Evolutionary conservation across 2,329 filamentous ascomycete species (phyloP), one percentile per base, ranked within the genome.

Genomic region (Pestalotiopsis sp.): DNA sequence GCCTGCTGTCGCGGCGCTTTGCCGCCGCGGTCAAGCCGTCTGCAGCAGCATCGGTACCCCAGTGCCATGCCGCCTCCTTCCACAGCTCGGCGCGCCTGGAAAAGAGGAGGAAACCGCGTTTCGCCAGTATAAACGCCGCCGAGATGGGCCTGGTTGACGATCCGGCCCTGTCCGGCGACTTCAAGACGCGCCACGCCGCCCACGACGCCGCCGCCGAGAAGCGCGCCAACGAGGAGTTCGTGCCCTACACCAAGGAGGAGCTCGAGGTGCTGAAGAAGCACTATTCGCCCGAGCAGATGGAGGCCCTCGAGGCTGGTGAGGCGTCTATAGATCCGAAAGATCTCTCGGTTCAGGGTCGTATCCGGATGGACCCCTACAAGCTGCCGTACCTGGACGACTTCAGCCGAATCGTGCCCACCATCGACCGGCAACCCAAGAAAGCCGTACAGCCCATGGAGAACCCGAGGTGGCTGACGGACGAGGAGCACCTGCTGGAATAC

Each of bases 331-430:
- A 92, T 76, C 83, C 91, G 10, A 84, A 89, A 71, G 93, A 98
- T 79, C 78, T 98, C 76, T 85, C 91, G 56, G 84, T 88, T 40
- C 92, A 96, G 81, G 92, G 91, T 71, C 85, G 88, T 57, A 79
- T 92, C 73, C 90, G 94, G 69, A 85, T 83, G 66, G 94, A 97
- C 77, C 86, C 89, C 9, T 92, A 93, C 84, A 84, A 85, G 65
- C 82, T 94, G 63, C 84, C 88, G 69, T 96, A 97, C 79, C 81
- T 95, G 66, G 94, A 98, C 78, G 93, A 97, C 79, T 92, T 97
- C 75, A 88, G 91, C 68, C 86, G 87, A 67, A 86, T 95, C 70
- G 88, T 93, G 75, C 93, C 94, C 65, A 85, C 93, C 63, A 87
- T 96, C 69, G 95, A 98, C 82, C 87, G 91, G 77, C 88, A 83